phyloP scores from a whole-genome alignment of 1,139 yeast genomes.

The Oligophagozyma castellii region DNA sequence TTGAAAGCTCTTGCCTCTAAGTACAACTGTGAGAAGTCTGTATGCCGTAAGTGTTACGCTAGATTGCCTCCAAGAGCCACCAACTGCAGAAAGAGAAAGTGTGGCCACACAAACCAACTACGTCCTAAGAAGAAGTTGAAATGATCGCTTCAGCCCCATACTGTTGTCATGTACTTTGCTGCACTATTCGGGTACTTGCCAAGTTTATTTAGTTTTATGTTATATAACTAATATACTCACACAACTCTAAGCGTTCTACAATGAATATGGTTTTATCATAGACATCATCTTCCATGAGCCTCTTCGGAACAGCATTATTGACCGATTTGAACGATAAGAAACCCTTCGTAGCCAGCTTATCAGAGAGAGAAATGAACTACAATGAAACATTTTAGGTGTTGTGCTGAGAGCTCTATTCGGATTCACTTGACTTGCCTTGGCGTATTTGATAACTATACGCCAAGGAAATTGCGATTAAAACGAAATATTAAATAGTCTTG shows the following conservation, averaged over 20 bases:
- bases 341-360: no score
- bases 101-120: conserved; percentile 99
- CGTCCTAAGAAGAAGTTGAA: conserved; percentile 99
- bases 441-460: no score
- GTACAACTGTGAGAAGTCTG: conserved; percentile 98
- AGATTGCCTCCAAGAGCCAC: conserved; percentile 99
- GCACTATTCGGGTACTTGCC: neutral
- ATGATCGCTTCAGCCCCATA: conserved; percentile 38
- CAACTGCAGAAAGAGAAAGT: conserved; percentile 99
- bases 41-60: conserved; percentile 99
- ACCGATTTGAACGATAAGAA: no score
- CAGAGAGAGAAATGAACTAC: no score
- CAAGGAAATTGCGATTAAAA: no score
- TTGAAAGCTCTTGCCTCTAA: conserved; percentile 98
- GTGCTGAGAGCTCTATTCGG: no score
- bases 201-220: neutral
- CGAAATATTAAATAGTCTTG: no score
- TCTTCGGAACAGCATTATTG: no score
- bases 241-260: neutral
- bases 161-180: no score
- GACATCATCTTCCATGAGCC: no score
- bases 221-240: neutral
- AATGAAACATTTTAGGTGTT: no score
- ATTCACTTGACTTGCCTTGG: no score
- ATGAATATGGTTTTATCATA: conserved; percentile 1